Conservation (phyloP, 2,329 filamentous ascomycete genomes). For the Cordyceps militaris region DNA sequence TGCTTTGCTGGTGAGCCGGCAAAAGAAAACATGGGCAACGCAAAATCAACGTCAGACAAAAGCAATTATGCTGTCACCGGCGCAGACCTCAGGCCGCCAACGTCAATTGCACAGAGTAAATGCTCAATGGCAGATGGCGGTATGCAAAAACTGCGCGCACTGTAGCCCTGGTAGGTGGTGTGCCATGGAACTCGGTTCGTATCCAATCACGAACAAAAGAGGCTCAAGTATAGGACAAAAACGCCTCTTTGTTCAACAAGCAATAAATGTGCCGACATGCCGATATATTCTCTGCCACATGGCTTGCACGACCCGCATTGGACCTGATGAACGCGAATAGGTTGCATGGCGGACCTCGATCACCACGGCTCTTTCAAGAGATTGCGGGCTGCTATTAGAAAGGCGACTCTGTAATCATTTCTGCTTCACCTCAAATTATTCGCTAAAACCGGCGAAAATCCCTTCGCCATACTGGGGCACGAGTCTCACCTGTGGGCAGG, state of each 20-base stretch:
- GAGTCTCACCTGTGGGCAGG: background rate
- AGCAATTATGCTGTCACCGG: background rate
- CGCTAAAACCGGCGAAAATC: background rate
- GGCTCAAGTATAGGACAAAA: background rate
- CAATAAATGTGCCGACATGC: background rate
- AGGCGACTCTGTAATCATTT: background rate
- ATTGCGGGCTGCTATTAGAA: background rate
- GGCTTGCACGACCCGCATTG: background rate
- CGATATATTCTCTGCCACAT: background rate
- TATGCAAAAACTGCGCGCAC: background rate
- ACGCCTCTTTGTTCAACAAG: background rate
- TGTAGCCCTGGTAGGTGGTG: background rate
- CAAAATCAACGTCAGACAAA: background rate
- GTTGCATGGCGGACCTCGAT: background rate
- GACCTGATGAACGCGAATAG: background rate
- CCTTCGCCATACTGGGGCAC: too few species aligned
- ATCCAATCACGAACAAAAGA: background rate
- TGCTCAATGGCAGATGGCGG: background rate
- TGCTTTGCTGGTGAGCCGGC: background rate
- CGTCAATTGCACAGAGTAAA: background rate
- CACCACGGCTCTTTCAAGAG: background rate
- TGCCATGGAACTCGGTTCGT: background rate
- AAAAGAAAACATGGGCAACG: background rate
- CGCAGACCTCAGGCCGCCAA: background rate
- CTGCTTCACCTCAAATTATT: background rate